Base-by-base conservation (phyloP, 805 yeast species). In the Monosporozyma solicola region DNA sequence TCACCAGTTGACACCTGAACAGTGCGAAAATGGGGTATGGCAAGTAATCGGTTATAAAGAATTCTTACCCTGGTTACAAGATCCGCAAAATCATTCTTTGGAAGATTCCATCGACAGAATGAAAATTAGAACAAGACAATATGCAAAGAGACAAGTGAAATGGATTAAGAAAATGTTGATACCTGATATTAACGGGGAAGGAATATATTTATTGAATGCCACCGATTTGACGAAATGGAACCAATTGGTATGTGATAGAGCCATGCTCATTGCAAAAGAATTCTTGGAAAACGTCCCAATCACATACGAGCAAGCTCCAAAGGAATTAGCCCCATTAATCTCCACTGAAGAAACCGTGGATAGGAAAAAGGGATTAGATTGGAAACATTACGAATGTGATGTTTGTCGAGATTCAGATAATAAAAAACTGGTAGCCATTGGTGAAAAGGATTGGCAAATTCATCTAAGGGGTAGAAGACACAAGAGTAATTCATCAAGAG, bases 41-140 rank as follows among this genome's bases (percentile, higher is more conserved):
- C 98, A 94, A 70, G 96, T 87, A 1, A 87, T 92, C 61, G 98
- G 98, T 1, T 94, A 87, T 69, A 87, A 88, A 65, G 96, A 89
- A 62, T 89, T 89, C 63, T 63, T 87, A 39, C 92, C 95, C 1
- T 88, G 86, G 85, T 59, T 81, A 32, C 57, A 61, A 33, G 45
- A 64, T 7, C 65, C 60, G 0, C 54, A 57, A 0, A 57, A 56
- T 5, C 59, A 61, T 5, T 55, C 60, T 15, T 76, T 77, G 51
- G 64, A 64, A 3, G 72, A 69, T 3, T 81, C 92, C 9, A 71
- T 84, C 2, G 85, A 80, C 11, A 74, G 80, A 35, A 94, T 94
- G 98, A 91, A 92, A 64, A 70, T 80, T 0, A 74, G 85, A 44
- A 94, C 99, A 0, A 71, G 96, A 52, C 86, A 84, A 61, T 94